phyloP scores from a whole-genome alignment of 176 grass and related monocot genomes.

The Aechmea fasciata region DNA sequence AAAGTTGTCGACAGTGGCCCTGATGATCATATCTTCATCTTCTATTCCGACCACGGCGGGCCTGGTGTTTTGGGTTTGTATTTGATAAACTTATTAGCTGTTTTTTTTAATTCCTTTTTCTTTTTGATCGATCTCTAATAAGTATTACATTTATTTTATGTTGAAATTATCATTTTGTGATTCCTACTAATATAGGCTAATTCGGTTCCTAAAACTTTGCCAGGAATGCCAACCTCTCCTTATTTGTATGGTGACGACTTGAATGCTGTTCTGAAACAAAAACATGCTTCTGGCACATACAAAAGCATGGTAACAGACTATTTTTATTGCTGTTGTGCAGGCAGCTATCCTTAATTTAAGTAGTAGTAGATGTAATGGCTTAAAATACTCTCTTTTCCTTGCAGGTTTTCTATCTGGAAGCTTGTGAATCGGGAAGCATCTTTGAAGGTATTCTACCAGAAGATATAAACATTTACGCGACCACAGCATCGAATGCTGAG shows the following conservation, averaged over 20 bases:
- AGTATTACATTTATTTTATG: not conserved
- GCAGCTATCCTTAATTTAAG: not conserved
- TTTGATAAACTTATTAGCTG: not conserved
- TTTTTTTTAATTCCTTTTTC: not conserved
- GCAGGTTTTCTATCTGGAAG: constrained; percentile 98
- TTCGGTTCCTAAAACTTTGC: constrained; percentile 8
- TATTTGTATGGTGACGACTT: constrained; percentile 91
- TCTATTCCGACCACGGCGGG: constrained; percentile 89
- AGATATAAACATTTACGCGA: constrained; percentile 77
- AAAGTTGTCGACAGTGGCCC: constrained; percentile 90
- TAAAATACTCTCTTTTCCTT: constrained; percentile 22
- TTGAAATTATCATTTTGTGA: constrained; percentile 1
- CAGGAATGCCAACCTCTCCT: constrained; percentile 95
- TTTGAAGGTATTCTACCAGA: constrained; percentile 82
- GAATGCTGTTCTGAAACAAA: constrained; percentile 64
- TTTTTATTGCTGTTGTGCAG: constrained; percentile 11
- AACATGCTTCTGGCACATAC: constrained; percentile 80
- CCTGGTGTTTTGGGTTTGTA: constrained; percentile 87
- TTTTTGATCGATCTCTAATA: too few species aligned
- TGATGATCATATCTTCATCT: constrained; percentile 95
- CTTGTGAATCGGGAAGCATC: constrained; percentile 94
- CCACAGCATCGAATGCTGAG: constrained; percentile 83
- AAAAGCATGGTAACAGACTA: constrained; percentile 76
- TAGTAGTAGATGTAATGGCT: constrained; percentile 13
- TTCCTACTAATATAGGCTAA: not conserved